Evolutionary conservation across 352 stramenopile species (phyloP).

Genomic region (Aphanomyces stellatus): DNA sequence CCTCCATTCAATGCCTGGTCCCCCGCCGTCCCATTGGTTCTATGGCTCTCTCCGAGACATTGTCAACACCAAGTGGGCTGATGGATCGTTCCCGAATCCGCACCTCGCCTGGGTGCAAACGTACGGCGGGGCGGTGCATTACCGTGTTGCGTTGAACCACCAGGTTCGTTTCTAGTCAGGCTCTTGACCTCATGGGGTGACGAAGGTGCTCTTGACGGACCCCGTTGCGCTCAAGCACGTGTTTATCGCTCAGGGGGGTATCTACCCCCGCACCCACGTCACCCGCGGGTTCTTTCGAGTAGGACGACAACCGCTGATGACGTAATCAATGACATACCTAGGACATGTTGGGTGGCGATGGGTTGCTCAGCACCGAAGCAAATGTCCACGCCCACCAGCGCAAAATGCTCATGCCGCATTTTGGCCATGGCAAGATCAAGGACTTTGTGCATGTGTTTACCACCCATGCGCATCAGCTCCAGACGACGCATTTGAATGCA

Average conservation of each 20-base stretch:
- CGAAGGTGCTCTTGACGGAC: background rate
- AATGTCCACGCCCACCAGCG: background rate
- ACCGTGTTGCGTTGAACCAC: too few species aligned
- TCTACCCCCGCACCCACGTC: background rate
- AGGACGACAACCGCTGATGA: background rate
- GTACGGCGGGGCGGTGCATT: too few species aligned
- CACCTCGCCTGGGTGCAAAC: too few species aligned
- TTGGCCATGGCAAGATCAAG: background rate
- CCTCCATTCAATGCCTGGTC: too few species aligned
- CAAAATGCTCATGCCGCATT: background rate
- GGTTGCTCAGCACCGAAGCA: background rate
- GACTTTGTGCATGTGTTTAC: background rate
- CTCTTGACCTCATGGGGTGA: too few species aligned
- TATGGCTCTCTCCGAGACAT: too few species aligned
- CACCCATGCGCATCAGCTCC: background rate
- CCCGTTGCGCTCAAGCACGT: slow-evolving; percentile 5
- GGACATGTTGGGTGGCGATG: slow-evolving; percentile 2
- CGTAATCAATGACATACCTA: background rate
- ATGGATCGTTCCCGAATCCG: too few species aligned
- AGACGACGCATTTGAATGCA: background rate
- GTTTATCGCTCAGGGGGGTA: background rate
- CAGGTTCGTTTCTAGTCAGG: too few species aligned
- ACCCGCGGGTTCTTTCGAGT: background rate
- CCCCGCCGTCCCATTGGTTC: too few species aligned
- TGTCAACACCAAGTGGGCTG: too few species aligned